phyloP scores from a whole-genome alignment of 768 basidiomycete species.

The Rubroboletus pulcherrimus region DNA sequence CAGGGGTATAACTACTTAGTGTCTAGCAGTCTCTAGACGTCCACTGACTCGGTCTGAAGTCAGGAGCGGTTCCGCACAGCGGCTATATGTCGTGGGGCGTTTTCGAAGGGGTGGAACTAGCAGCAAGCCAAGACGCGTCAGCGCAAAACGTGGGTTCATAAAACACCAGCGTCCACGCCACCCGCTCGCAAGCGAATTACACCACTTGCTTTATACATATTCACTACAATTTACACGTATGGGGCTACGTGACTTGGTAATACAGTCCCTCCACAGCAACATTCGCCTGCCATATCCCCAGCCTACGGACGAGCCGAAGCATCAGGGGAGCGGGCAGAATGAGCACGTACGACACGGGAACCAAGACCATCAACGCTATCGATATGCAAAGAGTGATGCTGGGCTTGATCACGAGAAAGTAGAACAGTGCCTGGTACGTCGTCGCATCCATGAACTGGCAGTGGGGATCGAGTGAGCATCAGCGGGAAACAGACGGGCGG shows the following conservation, averaged over 20 bases:
- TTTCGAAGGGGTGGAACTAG: conserved; percentile 14
- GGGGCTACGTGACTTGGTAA: conserved; percentile 31
- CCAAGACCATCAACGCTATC: conserved; percentile 49
- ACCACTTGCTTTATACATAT: background rate
- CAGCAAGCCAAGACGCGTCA: conserved; percentile 39
- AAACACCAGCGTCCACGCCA: conserved; percentile 29
- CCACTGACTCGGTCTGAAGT: conserved; percentile 1
- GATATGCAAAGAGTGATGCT: conserved; percentile 68
- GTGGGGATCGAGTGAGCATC: conserved; percentile 5
- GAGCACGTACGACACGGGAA: conserved; percentile 54
- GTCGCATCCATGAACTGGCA: conserved; percentile 74
- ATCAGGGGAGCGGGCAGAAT: conserved; percentile 66
- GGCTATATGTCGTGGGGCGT: background rate
- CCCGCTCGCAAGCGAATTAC: conserved; percentile 19
- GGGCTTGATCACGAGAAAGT: conserved; percentile 85
- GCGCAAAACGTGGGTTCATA: conserved; percentile 27
- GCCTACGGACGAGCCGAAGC: conserved; percentile 56
- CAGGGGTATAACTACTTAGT: background rate
- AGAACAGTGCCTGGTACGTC: conserved; percentile 82
- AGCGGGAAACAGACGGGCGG: background rate
- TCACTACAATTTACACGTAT: background rate
- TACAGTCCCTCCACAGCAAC: conserved; percentile 72
- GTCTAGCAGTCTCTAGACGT: background rate
- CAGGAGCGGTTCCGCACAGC: conserved; percentile 6
- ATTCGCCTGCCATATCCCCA: conserved; percentile 83